phyloP scores from a whole-genome alignment of 768 basidiomycete species.

The Leccinum arenicola region DNA sequence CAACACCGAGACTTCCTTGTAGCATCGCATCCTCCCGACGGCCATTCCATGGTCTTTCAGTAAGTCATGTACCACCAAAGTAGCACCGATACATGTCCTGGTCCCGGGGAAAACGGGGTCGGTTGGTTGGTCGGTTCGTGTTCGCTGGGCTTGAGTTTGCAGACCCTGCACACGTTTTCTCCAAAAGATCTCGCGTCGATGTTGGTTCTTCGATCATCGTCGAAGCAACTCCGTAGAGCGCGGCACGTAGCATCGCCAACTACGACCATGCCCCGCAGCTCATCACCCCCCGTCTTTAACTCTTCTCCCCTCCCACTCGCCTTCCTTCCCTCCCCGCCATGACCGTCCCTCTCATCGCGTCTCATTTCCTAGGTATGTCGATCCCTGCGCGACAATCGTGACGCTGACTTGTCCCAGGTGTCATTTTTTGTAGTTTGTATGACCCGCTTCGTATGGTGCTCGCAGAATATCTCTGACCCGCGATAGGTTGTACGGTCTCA shows the following conservation, averaged over 20 bases:
- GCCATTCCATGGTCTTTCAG: background rate
- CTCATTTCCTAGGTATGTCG: slow-evolving; percentile 28
- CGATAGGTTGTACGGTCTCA: slow-evolving; percentile 34
- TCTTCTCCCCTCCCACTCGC: background rate
- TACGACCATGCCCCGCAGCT: slow-evolving; percentile 5
- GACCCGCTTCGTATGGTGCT: slow-evolving; percentile 1
- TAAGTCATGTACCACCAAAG: background rate
- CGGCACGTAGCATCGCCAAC: slow-evolving; percentile 27
- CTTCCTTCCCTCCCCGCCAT: slow-evolving; percentile 11
- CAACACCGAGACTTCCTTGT: background rate
- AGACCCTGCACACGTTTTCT: background rate
- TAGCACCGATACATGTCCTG: background rate
- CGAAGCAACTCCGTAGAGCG: slow-evolving; percentile 31
- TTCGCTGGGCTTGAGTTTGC: background rate
- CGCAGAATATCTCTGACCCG: background rate
- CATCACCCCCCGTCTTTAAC: slow-evolving; percentile 8
- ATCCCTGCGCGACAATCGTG: background rate
- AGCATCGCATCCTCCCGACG: slow-evolving; percentile 2
- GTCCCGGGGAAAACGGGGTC: background rate
- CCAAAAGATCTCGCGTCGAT: slow-evolving; percentile 4
- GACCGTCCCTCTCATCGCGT: slow-evolving; percentile 25
- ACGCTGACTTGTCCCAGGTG: slow-evolving; percentile 22
- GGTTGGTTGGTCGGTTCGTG: background rate
- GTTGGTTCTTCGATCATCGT: slow-evolving; percentile 30
- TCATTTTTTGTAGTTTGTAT: slow-evolving; percentile 32